Evolutionary conservation across 257 asterid genomes (phyloP), one percentile per base, ranked within the genome.

Genomic region (Rauvolfia tetraphylla): DNA sequence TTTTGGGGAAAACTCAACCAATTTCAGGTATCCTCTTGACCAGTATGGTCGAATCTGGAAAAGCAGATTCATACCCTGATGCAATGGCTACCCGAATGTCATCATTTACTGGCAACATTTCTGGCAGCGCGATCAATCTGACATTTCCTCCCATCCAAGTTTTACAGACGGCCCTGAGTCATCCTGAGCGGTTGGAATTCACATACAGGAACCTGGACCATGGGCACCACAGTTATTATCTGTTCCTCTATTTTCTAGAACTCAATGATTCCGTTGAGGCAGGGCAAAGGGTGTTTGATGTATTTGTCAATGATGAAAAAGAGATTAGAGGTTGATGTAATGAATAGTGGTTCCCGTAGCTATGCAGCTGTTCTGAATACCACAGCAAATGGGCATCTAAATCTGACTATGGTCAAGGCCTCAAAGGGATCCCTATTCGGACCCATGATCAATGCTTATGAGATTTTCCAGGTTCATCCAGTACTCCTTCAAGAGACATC

Each of bases 241-340:
- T 89, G 83, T 75, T 82, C 82, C 90, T 89, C 79, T 80, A 89
- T 85, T 86, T 85, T 79, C 75, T 89, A 23, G 93, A 89, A 81
- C 85, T 84, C 75, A 73, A 78, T 75, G 81, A 67, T 49, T 76
- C 89, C 22, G 86, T 79, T 83, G 74, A 73, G 67, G 78, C 74
- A 33, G 85, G 90, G 78, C 87, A 86, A 77, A 87, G 93, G 80
- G 89, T 89, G 65, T 84, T 89, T 42, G 85, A 83, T 68, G 68
- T 89, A 73, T 84, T 83, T 75, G 74, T 89, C 82, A 89, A 87
- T 62, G 78, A 75, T 34, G 72, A 58, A 54, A n/a, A 84, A 82
- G 76, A 68, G 49, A 74, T 76, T 22, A 27, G 72, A 71, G 76
- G 84, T 89, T 68, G 90, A 87, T 75, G 79, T 83, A 80, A 59